Percentiles rank a stretch among this genome's conserved stretches.
These are phyloP conservation scores for Wickerhamiella vanderwaltii DNA, from an alignment of 805 yeast genomes.

Conservation along the genomic window DNA sequence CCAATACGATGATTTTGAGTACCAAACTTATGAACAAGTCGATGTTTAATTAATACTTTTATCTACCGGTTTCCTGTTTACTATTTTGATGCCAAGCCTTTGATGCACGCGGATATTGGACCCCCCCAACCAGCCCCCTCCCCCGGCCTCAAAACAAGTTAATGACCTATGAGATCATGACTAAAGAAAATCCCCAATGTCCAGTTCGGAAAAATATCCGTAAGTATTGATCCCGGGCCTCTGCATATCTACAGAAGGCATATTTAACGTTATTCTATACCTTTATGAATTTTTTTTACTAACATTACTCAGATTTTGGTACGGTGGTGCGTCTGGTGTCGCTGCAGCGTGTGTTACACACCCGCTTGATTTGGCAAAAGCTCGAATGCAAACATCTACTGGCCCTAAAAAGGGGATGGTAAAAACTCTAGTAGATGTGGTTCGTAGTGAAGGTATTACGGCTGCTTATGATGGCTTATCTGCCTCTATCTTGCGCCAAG, in stretches of 20 bases:
- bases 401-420: conserved; percentile 51
- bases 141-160: not conserved
- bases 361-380: conserved; percentile 79
- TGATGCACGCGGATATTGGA: not conserved
- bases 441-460: conserved; percentile 45
- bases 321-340: conserved; percentile 33
- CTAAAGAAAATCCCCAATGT: not conserved
- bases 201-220: conserved; percentile 20
- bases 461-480: conserved; percentile 72
- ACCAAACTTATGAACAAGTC: conserved; percentile 9
- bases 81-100: not conserved
- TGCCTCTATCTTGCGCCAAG: conserved; percentile 75
- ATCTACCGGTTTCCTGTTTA: not conserved
- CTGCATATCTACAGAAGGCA: not conserved
- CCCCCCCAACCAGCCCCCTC: not conserved
- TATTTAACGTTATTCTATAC: not conserved
- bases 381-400: conserved; percentile 68
- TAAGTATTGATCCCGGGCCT: conserved; percentile 16
- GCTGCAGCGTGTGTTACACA: conserved; percentile 39
- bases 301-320: conserved; percentile 31
- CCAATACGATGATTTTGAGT: conserved; percentile 11
- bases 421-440: conserved; percentile 48
- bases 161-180: not conserved
- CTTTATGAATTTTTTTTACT: conserved; percentile 4
- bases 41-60: conserved; percentile 1